phyloP scores from a whole-genome alignment of 495 filamentous ascomycete species.

The Penicilliopsis zonata region DNA sequence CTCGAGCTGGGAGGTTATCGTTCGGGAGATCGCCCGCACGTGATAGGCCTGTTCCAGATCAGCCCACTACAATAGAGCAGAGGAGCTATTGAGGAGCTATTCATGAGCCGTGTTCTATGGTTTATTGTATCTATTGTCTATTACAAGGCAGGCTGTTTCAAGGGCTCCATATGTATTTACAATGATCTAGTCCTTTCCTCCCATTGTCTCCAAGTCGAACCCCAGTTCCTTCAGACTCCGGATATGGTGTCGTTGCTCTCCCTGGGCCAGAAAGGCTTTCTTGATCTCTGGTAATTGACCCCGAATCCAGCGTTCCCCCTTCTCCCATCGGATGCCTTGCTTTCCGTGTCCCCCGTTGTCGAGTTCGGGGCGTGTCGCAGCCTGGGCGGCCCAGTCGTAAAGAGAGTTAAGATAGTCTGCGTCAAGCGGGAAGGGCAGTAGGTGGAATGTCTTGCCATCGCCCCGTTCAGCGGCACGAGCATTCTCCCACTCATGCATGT shows the following conservation, averaged over 20 bases:
- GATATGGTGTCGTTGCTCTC: conserved; percentile 28
- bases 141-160: no score
- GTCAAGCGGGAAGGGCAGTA: conserved; percentile 62
- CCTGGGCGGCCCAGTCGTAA: conserved; percentile 44
- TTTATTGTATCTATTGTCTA: no score
- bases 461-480: conserved; percentile 27
- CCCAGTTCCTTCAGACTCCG: conserved; percentile 46
- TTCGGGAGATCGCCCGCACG: conserved; percentile 8
- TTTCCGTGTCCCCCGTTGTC: conserved; percentile 45
- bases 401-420: conserved; percentile 66
- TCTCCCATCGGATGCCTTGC: conserved; percentile 52
- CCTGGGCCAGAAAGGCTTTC: conserved; percentile 37
- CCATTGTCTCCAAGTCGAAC: conserved; percentile 40
- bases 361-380: conserved; percentile 25
- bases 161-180: no score
- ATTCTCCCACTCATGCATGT: conserved; percentile 59
- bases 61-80: no score
- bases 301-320: conserved; percentile 52
- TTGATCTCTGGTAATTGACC: conserved; percentile 41
- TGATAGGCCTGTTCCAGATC: conserved; percentile 11
- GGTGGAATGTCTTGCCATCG: conserved; percentile 43
- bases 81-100: no score
- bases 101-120: no score
- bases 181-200: no score
- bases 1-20: no score